Evolutionary conservation across 371 early-diverging fungal genomes (phyloP).

Genomic region (Fennellomyces sp.): DNA sequence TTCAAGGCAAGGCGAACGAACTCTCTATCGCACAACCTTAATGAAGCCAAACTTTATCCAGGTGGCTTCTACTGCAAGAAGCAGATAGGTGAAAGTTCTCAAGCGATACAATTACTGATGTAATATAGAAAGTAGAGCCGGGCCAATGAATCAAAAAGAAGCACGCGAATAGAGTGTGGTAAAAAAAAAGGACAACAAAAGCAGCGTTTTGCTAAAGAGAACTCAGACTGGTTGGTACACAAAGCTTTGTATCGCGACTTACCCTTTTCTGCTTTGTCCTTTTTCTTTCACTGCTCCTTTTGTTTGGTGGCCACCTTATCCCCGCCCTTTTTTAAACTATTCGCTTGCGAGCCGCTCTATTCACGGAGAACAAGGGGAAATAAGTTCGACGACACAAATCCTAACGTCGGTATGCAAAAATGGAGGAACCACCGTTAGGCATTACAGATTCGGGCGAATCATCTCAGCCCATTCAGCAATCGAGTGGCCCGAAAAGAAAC

Average conservation of each 20-base stretch:
- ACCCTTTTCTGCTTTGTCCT: neutral
- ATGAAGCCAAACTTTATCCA: too few species aligned
- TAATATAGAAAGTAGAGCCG: neutral
- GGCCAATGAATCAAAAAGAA: too few species aligned
- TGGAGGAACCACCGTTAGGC: conserved; percentile 37
- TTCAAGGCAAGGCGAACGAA: too few species aligned
- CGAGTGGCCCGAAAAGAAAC: conserved; percentile 34
- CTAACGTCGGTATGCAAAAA: conserved; percentile 24
- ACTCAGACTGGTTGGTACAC: neutral
- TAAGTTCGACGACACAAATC: neutral
- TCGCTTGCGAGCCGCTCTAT: neutral
- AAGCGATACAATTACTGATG: neutral
- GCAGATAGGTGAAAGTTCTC: too few species aligned
- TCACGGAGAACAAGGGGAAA: neutral
- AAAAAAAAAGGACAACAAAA: too few species aligned
- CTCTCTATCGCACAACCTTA: too few species aligned
- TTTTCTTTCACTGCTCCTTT: neutral
- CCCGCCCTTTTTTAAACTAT: too few species aligned
- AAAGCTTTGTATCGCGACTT: neutral
- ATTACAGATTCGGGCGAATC: conserved; percentile 36
- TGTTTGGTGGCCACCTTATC: conserved; percentile 1
- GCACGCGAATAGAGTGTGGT: too few species aligned
- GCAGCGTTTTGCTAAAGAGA: neutral
- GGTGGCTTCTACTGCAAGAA: too few species aligned
- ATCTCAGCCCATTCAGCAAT: conserved; percentile 11